Conservation (phyloP, 305 asterid genomes). For the Fraxinus paxiana region DNA sequence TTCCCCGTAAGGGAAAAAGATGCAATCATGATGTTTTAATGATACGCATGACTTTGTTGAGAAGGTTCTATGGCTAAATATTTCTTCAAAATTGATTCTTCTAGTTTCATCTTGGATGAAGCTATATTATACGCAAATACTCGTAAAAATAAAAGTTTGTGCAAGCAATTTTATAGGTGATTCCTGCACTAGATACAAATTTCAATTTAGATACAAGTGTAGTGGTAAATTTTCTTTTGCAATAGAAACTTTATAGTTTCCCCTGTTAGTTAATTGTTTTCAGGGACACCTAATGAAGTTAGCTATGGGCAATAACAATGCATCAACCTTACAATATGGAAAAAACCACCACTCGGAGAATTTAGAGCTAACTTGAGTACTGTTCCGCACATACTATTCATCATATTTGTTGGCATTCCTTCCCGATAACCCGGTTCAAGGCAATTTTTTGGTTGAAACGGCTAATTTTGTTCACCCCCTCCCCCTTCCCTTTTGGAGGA, state of each 20-base stretch:
- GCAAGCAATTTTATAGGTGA: not conserved
- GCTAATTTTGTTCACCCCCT: not conserved
- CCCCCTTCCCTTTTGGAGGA: not conserved
- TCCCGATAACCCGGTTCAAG: not conserved
- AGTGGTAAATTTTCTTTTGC: not conserved
- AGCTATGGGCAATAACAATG: not conserved
- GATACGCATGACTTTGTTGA: not conserved
- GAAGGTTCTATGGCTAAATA: not conserved
- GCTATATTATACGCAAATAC: not conserved
- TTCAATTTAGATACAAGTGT: not conserved
- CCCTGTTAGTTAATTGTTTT: not conserved
- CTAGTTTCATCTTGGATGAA: not conserved
- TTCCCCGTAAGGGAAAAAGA: not conserved
- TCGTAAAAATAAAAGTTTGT: not conserved
- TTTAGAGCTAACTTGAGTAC: not conserved
- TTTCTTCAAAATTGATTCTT: not conserved
- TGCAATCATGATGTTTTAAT: not conserved
- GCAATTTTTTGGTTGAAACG: not conserved
- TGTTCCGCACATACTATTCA: not conserved
- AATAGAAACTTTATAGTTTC: not conserved
- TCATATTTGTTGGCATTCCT: not conserved
- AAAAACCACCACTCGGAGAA: not conserved
- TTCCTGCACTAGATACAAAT: not conserved
- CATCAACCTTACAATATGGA: not conserved
- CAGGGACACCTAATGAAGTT: not conserved